Conservation (phyloP, 2,329 filamentous ascomycete species). For the Thielaviopsis punctulata region DNA sequence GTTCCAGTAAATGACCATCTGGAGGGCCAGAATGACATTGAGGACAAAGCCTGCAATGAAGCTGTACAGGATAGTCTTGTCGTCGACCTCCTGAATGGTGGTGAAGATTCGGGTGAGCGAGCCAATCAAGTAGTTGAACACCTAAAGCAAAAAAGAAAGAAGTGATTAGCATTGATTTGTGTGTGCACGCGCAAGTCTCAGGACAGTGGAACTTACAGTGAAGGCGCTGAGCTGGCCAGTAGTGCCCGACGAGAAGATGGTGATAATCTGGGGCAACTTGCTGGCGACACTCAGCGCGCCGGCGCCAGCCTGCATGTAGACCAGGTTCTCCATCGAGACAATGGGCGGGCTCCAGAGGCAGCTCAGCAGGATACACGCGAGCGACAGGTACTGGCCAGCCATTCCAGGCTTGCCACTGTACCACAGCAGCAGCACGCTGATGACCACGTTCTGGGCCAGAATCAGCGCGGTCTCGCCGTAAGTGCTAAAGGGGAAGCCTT, state of each 20-base stretch:
- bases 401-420: constrained; percentile 53
- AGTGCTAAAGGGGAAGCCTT: constrained; percentile 87
- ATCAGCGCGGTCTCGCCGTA: constrained; percentile 92
- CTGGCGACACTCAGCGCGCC: constrained; percentile 70
- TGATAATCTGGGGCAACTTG: constrained; percentile 84
- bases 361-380: constrained; percentile 36
- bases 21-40: constrained; percentile 68
- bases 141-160: constrained; percentile 33
- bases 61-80: constrained; percentile 88
- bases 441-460: constrained; percentile 78
- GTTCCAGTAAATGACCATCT: constrained; percentile 98
- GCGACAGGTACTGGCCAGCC: constrained; percentile 61
- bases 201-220: constrained; percentile 46
- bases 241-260: constrained; percentile 68
- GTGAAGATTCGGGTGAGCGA: constrained; percentile 94
- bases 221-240: constrained; percentile 96
- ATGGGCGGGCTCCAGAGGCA: constrained; percentile 46
- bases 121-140: constrained; percentile 93
- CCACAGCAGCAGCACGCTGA: constrained; percentile 70
- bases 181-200: not conserved
- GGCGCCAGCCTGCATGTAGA: constrained; percentile 67
- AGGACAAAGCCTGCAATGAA: constrained; percentile 84
- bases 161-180: constrained; percentile 6
- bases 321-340: constrained; percentile 49
- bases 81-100: constrained; percentile 90